Conservation (phyloP, 306 rosid species). For the Hippophae rhamnoides region DNA sequence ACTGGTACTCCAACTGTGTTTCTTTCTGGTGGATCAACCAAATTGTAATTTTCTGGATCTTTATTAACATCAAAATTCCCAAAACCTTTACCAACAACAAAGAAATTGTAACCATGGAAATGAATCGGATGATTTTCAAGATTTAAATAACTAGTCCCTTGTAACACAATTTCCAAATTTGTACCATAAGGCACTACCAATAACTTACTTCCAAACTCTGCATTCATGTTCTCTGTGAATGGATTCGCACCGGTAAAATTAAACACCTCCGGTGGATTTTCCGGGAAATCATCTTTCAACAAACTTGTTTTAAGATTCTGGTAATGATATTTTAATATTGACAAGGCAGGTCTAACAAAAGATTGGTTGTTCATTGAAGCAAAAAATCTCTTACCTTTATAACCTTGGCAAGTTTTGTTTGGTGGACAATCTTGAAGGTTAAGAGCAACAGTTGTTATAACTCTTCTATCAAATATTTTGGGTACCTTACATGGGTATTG, state of each 20-base stretch:
- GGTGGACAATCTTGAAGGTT: conserved; percentile 62
- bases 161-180: conserved; percentile 44
- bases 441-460: conserved; percentile 38
- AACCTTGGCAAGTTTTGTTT: conserved; percentile 39
- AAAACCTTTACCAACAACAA: conserved; percentile 44
- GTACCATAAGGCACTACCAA: conserved; percentile 40
- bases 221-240: conserved; percentile 36
- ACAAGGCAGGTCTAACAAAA: conserved; percentile 36
- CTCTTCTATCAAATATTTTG: conserved; percentile 29
- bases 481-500: conserved; percentile 53
- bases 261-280: conserved; percentile 32
- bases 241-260: conserved; percentile 42
- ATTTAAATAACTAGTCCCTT: conserved; percentile 47
- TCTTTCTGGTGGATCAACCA: conserved; percentile 55
- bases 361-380: conserved; percentile 75
- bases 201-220: conserved; percentile 45
- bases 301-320: conserved; percentile 13
- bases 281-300: conserved; percentile 35
- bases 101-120: conserved; percentile 69
- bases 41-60: conserved; percentile 40
- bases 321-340: conserved; percentile 42
- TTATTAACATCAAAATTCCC: conserved; percentile 42
- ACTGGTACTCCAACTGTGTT: conserved; percentile 53
- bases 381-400: conserved; percentile 27
- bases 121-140: conserved; percentile 67